These are phyloP conservation scores for Acanthamoeba castellanii DNA, from an alignment of 208 protist genomes.

Conservation along the genomic window DNA sequence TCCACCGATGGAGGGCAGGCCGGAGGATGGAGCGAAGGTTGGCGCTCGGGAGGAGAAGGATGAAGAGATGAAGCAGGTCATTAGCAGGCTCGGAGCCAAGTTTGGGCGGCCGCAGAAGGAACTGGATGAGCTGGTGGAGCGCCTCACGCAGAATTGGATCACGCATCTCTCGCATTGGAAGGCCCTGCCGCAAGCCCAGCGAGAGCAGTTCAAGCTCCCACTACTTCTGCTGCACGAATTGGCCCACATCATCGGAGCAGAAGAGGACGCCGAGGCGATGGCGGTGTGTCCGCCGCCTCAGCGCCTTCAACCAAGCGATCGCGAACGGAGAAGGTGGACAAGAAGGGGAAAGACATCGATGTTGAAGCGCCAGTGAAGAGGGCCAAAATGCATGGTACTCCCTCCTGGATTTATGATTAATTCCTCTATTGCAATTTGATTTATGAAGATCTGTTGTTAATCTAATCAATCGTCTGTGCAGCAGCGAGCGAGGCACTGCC, in stretches of 20 bases:
- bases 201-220: constrained; percentile 37
- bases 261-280: background rate
- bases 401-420: background rate
- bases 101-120: constrained; percentile 2
- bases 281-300: background rate
- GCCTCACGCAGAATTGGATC: constrained; percentile 22
- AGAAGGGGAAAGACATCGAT: constrained; percentile 11
- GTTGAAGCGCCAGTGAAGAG: background rate
- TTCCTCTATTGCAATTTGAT: too few species aligned
- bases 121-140: constrained; percentile 22
- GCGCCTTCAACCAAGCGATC: background rate
- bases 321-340: background rate
- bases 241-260: background rate
- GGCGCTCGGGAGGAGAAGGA: background rate
- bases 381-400: background rate
- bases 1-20: background rate
- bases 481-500: background rate
- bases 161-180: constrained; percentile 59
- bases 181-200: background rate
- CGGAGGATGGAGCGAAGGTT: background rate
- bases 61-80: constrained; percentile 9
- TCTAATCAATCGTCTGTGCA: background rate
- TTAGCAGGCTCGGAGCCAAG: background rate
- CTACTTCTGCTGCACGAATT: constrained; percentile 32
- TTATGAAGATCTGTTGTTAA: background rate